These are phyloP conservation scores for Beauveria caledonica DNA, from an alignment of 2,329 filamentous ascomycete genomes.

Conservation along the genomic window DNA sequence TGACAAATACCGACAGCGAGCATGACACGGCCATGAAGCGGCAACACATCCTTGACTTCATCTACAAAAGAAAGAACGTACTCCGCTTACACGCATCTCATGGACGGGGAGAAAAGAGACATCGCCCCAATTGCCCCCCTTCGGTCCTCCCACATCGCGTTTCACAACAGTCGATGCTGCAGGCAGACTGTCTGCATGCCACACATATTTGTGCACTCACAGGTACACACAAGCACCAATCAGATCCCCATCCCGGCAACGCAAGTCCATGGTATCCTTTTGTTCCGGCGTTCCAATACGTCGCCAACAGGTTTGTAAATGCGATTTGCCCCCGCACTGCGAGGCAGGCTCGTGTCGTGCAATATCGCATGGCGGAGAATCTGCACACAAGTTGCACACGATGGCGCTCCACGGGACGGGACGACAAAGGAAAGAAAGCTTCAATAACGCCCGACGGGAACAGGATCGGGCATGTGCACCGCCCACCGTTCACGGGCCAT, in stretches of 20 bases:
- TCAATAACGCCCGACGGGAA: not conserved
- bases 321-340: not conserved
- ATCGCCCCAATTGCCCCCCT: not conserved
- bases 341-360: not conserved
- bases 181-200: not conserved
- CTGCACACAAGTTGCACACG: not conserved
- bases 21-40: not conserved
- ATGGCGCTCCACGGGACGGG: not conserved
- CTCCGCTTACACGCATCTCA: not conserved
- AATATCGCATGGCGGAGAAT: not conserved
- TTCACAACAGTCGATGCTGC: constrained; percentile 1
- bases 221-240: not conserved
- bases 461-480: not conserved
- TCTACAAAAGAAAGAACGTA: not conserved
- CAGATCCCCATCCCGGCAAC: not conserved
- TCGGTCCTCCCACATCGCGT: not conserved
- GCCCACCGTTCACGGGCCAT: not conserved
- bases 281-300: not conserved
- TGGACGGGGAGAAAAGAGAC: constrained; percentile 4
- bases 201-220: not conserved
- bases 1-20: not conserved
- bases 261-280: not conserved
- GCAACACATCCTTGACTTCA: not conserved
- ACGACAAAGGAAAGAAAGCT: not conserved
- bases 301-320: not conserved